phyloP scores from a whole-genome alignment of 1,139 yeast species.

The Kodamaea derodonti region DNA sequence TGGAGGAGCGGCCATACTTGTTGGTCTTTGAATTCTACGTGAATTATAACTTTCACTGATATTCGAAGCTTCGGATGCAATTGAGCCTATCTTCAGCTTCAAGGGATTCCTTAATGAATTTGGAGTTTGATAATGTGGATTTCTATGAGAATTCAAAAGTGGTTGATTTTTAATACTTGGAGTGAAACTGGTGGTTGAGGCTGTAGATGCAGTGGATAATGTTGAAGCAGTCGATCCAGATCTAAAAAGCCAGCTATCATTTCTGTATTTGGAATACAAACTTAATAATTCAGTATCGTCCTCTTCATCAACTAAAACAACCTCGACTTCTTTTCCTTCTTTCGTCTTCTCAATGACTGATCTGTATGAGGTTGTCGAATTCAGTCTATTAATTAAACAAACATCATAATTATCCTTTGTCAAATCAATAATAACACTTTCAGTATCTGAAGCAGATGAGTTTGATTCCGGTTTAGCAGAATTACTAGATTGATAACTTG shows the following conservation, averaged over 20 bases:
- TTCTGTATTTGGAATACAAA: conserved; percentile 43
- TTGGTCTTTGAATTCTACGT: conserved; percentile 12
- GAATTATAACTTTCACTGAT: conserved; percentile 12
- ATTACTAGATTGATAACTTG: conserved; percentile 32
- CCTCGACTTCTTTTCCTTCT: conserved; percentile 44
- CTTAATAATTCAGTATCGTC: conserved; percentile 36
- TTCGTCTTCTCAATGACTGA: conserved; percentile 38
- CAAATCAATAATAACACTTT: conserved; percentile 40
- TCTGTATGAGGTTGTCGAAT: conserved; percentile 33
- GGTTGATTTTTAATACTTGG: conserved; percentile 18
- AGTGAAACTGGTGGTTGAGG: conserved; percentile 17
- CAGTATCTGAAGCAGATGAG: conserved; percentile 28
- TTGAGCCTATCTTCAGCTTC: conserved; percentile 5
- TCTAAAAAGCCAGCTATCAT: conserved; percentile 26
- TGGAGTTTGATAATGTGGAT: conserved; percentile 8
- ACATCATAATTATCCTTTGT: conserved; percentile 40
- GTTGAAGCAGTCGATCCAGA: conserved; percentile 14
- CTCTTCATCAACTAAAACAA: conserved; percentile 40
- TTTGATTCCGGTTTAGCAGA: conserved; percentile 17
- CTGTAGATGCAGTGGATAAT: conserved; percentile 7
- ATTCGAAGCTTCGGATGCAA: conserved; percentile 6
- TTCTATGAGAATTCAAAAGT: conserved; percentile 13
- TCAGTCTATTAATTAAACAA: conserved; percentile 32
- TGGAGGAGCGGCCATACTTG: conserved; percentile 2
- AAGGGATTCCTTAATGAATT: conserved; percentile 8